These are phyloP conservation scores for Chytriomyces confervae DNA, from an alignment of 192 early-diverging fungal species.

Conservation along the genomic window DNA sequence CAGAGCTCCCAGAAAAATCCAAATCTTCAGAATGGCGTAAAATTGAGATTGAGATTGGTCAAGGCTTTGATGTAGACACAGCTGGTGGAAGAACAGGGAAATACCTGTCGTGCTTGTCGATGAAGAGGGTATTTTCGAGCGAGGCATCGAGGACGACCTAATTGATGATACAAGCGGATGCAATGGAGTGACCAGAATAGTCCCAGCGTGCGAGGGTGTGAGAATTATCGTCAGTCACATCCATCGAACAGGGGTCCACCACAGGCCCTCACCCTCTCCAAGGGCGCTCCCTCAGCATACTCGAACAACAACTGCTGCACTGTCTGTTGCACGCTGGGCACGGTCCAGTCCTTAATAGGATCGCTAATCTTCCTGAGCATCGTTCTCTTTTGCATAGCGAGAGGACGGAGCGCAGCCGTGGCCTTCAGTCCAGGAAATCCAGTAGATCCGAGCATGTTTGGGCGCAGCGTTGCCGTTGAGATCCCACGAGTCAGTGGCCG, in stretches of 20 bases:
- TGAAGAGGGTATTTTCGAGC: conserved; percentile 5
- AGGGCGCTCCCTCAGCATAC: conserved; percentile 13
- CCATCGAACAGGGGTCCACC: too few relatives aligned
- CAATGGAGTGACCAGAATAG: not conserved
- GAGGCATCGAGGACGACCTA: conserved; percentile 24
- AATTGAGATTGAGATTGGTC: not conserved
- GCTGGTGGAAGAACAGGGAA: not conserved
- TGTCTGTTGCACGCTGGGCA: conserved; percentile 29
- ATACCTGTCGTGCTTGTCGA: conserved; percentile 27
- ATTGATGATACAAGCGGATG: not conserved
- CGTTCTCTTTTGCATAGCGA: conserved; percentile 5
- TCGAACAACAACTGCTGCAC: conserved; percentile 28
- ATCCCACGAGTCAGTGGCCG: too few relatives aligned
- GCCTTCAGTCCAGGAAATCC: too few relatives aligned
- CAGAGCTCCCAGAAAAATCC: conserved; percentile 24
- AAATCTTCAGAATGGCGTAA: conserved; percentile 7
- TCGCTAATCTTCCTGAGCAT: not conserved
- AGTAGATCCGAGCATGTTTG: too few relatives aligned
- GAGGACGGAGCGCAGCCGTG: not conserved
- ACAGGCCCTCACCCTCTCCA: not conserved
- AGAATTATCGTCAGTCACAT: too few relatives aligned
- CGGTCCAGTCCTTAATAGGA: conserved; percentile 29
- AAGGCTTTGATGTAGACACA: not conserved
- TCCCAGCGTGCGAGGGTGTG: too few relatives aligned
- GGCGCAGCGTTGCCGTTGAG: too few relatives aligned